Percentiles rank a stretch among this genome's conserved stretches.
These are phyloP conservation scores for Apiotrichum laibachii DNA, from an alignment of 1,284 basidiomycete species.

Conservation along the genomic window DNA sequence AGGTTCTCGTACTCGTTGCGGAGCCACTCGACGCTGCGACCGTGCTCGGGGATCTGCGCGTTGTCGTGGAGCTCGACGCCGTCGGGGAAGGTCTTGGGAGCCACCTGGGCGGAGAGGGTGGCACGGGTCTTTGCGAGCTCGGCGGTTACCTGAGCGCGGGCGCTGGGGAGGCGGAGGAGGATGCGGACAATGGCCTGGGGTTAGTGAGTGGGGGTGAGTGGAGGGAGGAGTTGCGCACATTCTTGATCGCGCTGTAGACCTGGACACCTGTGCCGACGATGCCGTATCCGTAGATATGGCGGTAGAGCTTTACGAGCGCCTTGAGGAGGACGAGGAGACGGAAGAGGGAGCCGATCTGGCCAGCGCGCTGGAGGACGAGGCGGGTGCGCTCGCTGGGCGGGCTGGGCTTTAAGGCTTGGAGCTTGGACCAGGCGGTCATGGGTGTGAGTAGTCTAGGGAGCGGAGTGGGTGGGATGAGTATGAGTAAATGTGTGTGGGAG, in stretches of 20 bases:
- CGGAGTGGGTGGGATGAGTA: constrained; percentile 2
- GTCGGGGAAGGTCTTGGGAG: constrained; percentile 55
- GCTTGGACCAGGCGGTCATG: constrained; percentile 21
- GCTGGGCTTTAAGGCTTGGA: constrained; percentile 10
- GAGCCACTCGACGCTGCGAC: constrained; percentile 73
- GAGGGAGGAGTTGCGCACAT: constrained; percentile 20
- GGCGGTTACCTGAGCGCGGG: constrained; percentile 63
- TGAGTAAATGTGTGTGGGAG: neutral
- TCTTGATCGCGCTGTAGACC: constrained; percentile 28
- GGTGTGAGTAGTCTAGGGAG: neutral
- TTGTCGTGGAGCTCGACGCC: constrained; percentile 56
- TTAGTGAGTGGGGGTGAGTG: neutral
- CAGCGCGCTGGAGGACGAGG: constrained; percentile 13
- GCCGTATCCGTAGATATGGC: constrained; percentile 75
- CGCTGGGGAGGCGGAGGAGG: constrained; percentile 65
- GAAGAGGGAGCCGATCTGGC: constrained; percentile 13
- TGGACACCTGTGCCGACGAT: constrained; percentile 45
- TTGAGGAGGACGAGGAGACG: constrained; percentile 18
- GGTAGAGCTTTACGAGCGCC: constrained; percentile 35
- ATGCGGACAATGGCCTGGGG: constrained; percentile 62
- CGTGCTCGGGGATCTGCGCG: constrained; percentile 63
- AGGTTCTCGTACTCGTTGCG: constrained; percentile 72
- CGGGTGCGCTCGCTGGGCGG: constrained; percentile 14
- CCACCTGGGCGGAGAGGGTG: constrained; percentile 67
- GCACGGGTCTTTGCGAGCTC: constrained; percentile 68